These are phyloP conservation scores for Cryptosporidium bovis DNA, from an alignment of 169 alveolate species.

Conservation along the genomic window DNA sequence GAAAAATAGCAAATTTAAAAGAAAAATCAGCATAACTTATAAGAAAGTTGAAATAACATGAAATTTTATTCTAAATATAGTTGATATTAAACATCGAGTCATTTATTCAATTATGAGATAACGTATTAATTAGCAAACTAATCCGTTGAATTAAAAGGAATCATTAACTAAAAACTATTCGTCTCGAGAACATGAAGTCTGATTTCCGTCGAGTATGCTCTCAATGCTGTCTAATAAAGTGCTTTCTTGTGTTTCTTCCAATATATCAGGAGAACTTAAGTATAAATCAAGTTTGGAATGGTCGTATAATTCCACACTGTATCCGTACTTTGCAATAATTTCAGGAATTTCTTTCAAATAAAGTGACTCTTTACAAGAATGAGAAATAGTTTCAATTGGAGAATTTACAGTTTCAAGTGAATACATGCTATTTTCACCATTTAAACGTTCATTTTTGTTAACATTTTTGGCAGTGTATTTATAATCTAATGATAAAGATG, in stretches of 20 bases:
- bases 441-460: background rate
- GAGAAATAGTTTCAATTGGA: slow-evolving; percentile 20
- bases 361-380: slow-evolving; percentile 51
- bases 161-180: too few species aligned
- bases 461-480: slow-evolving; percentile 2
- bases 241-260: slow-evolving; percentile 18
- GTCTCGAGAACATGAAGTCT: background rate
- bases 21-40: too few species aligned
- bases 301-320: background rate
- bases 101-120: too few species aligned
- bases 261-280: background rate
- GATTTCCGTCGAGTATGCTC: background rate
- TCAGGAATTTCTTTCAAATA: slow-evolving; percentile 35
- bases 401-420: background rate
- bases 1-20: too few species aligned
- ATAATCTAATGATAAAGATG: background rate
- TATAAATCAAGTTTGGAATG: background rate
- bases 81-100: background rate
- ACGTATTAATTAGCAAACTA: too few species aligned
- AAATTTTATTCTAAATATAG: too few species aligned
- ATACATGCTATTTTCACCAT: too few species aligned
- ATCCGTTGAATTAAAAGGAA: too few species aligned
- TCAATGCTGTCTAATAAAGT: slow-evolving; percentile 11
- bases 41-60: too few species aligned
- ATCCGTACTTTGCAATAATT: background rate